Base-by-base conservation (phyloP, 257 asterid species). In the Solanum chaucha region DNA sequence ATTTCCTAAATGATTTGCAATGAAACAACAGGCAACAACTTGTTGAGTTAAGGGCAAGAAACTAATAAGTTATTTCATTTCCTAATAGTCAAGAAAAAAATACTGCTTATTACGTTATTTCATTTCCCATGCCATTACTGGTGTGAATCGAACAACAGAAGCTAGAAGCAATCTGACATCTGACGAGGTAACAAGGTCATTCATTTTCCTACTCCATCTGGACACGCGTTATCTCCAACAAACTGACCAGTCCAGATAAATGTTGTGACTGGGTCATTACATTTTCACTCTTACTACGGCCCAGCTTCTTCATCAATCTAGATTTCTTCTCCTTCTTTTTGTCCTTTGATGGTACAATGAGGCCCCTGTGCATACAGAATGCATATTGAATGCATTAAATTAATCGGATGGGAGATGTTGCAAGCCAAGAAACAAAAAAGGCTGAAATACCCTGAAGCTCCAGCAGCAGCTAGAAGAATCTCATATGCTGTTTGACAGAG, bases 401-500 rank as follows among this genome's bases (percentile, higher is more conserved):
- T 58, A 86, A 73, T 85, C 32, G 83, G 83, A 89, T 59, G 85
- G 86, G 86, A 85, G 68, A 17, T 26, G 73, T 70, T 86, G 12
- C 71, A 87, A 84, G 48, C 40, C 59, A 81, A 86, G 68, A 35
- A 67, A 59, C 13, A 82, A 5, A 34, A 71, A 55, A 81, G 86
- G n/a, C 41, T 19, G 17, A 85, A 74, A 89, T 94, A 97, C 99
- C 99, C 98, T 88, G 98, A 94, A 91, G 98, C 98, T 89, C 99
- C 99, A 88, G 99, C 98, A 87, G 94, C 95, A 90, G 97, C 97
- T 89, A 97, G 94, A 91, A 97, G 98, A 86, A 95, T 90, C 88
- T 97, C 99, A 91, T 93, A 97, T 51, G 98, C 98, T 88, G 98
- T 91, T 93, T 97, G 96, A 55, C 98, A 94, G 68, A 97, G 97